Percentiles rank a stretch among this genome's conserved stretches.
Evolutionary conservation across 257 asterid genomes (phyloP).

Genomic region (Catharanthus roseus): DNA sequence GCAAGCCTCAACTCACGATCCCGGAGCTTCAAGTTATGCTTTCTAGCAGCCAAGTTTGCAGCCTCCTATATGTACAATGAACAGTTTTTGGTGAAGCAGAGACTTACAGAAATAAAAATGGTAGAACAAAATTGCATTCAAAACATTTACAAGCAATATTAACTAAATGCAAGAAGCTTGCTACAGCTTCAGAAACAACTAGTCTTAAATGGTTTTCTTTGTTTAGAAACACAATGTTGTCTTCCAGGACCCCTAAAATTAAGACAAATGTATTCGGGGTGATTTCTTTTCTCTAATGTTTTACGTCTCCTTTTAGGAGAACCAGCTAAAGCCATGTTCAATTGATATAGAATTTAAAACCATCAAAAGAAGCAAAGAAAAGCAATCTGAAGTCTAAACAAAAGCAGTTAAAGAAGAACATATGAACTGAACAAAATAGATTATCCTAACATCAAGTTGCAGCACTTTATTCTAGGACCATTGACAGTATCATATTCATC

Average conservation of each 20-base stretch:
- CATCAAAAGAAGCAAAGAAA: not conserved
- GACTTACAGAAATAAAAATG: not conserved
- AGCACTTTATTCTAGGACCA: not conserved
- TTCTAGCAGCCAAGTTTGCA: constrained; percentile 42
- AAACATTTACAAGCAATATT: not conserved
- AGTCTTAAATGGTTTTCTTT: not conserved
- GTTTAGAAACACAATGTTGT: not conserved
- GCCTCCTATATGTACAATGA: constrained; percentile 56
- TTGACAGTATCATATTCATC: too few species aligned
- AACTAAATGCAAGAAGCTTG: not conserved
- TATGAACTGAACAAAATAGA: not conserved
- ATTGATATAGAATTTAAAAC: not conserved
- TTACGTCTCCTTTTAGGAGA: not conserved
- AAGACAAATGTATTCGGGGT: not conserved
- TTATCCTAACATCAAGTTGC: not conserved
- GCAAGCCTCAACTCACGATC: constrained; percentile 74
- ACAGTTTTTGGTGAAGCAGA: not conserved
- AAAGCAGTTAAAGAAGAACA: not conserved
- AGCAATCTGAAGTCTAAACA: not conserved
- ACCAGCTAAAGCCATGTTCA: not conserved
- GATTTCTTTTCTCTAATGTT: not conserved
- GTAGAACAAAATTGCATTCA: not conserved
- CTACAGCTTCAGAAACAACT: not conserved
- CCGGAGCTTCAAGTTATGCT: constrained; percentile 52
- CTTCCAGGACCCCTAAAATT: not conserved